These are phyloP conservation scores for Limnanthes douglasii DNA, from an alignment of 345 rosid genomes.

Conservation along the genomic window DNA sequence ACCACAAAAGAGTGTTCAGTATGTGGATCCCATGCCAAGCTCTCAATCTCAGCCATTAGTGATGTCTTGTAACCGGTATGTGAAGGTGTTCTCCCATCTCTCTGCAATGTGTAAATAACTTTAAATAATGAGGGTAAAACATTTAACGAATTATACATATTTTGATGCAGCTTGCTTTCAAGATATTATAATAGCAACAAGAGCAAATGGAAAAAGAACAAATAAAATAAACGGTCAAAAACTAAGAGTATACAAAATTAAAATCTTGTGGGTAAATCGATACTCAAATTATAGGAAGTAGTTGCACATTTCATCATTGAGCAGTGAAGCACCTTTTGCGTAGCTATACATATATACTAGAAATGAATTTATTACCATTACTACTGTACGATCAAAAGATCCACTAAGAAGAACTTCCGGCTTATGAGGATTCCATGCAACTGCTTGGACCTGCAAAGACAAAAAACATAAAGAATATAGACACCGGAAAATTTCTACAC, in stretches of 20 bases:
- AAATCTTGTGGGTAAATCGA: too few relatives aligned
- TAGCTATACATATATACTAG: too few relatives aligned
- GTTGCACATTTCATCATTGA: too few relatives aligned
- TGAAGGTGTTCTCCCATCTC: constrained; percentile 58
- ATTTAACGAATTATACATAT: too few relatives aligned
- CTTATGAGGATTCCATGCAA: constrained; percentile 78
- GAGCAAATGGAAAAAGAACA: not conserved
- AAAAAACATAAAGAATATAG: constrained; percentile 1
- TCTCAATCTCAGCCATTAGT: constrained; percentile 66
- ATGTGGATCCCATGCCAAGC: constrained; percentile 93
- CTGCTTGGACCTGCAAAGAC: constrained; percentile 71
- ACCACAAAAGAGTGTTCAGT: constrained; percentile 74
- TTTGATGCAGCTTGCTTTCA: too few relatives aligned
- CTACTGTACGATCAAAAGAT: constrained; percentile 81
- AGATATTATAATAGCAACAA: not conserved
- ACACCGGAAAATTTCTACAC: too few relatives aligned
- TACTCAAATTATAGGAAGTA: too few relatives aligned
- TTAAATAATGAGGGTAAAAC: too few relatives aligned
- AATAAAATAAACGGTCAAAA: not conserved
- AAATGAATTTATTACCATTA: too few relatives aligned
- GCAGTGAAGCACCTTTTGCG: too few relatives aligned
- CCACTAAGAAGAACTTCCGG: constrained; percentile 96
- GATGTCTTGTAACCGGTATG: constrained; percentile 74
- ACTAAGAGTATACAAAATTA: too few relatives aligned
- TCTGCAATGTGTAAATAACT: constrained; percentile 37